Conservation (phyloP, 192 early-diverging fungal species). For the Coemansia reversa region DNA sequence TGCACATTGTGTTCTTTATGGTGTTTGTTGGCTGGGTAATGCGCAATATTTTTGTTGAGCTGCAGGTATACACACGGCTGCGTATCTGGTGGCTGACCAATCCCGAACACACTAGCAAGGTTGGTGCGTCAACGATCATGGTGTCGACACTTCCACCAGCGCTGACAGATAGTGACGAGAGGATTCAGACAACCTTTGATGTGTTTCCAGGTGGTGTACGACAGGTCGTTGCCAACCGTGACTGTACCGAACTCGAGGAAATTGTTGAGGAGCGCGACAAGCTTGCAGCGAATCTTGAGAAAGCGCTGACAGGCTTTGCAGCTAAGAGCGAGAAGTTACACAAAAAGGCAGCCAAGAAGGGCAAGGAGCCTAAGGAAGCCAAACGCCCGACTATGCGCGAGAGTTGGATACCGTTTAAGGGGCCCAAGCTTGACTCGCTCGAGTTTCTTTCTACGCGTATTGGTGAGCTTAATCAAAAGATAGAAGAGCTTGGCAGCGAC, state of each 20-base stretch:
- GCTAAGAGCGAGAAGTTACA: constrained; percentile 50
- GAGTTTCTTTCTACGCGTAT: constrained; percentile 42
- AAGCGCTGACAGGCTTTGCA: constrained; percentile 56
- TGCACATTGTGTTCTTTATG: constrained; percentile 64
- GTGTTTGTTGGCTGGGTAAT: constrained; percentile 54
- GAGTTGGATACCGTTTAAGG: constrained; percentile 51
- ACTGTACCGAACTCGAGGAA: constrained; percentile 59
- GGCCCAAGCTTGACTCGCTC: constrained; percentile 69
- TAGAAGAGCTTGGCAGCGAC: constrained; percentile 49
- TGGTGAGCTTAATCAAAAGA: constrained; percentile 45
- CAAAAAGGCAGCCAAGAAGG: constrained; percentile 43
- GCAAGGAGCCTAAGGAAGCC: constrained; percentile 21
- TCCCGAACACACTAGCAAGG: constrained; percentile 54
- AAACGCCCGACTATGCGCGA: constrained; percentile 61
- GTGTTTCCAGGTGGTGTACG: constrained; percentile 75
- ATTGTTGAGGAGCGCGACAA: constrained; percentile 59
- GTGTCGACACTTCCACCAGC: constrained; percentile 69
- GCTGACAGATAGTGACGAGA: constrained; percentile 55
- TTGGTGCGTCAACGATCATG: constrained; percentile 70
- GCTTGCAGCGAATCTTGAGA: constrained; percentile 57
- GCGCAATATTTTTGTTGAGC: constrained; percentile 64
- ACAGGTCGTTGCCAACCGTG: constrained; percentile 67
- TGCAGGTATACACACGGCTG: constrained; percentile 62
- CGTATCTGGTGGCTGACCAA: constrained; percentile 68
- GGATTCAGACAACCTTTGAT: constrained; percentile 58